phyloP scores from a whole-genome alignment of 768 basidiomycete genomes.

The Ramaria sp. region DNA sequence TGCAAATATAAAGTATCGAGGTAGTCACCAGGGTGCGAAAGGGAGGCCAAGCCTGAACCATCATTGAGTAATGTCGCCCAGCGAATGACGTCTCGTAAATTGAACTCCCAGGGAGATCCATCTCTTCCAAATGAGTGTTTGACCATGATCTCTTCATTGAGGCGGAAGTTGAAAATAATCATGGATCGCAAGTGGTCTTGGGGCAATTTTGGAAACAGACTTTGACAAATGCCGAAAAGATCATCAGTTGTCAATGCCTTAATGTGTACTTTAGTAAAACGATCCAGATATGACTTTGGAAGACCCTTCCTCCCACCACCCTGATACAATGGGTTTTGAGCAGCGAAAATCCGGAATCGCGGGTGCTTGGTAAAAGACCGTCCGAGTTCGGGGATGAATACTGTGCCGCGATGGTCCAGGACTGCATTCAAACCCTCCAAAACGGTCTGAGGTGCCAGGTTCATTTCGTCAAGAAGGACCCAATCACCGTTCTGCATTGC shows the following conservation, averaged over 20 bases:
- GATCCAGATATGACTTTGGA: constrained; percentile 94
- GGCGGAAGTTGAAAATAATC: constrained; percentile 69
- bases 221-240: constrained; percentile 64
- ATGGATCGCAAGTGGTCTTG: constrained; percentile 49
- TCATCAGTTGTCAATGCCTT: constrained; percentile 75
- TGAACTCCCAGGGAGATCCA: constrained; percentile 96
- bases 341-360: constrained; percentile 93
- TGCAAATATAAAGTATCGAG: constrained; percentile 70
- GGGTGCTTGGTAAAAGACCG: constrained; percentile 83
- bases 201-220: constrained; percentile 56
- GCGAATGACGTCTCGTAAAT: constrained; percentile 85
- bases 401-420: constrained; percentile 88
- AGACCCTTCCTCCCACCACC: constrained; percentile 96
- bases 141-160: constrained; percentile 58
- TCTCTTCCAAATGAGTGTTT: constrained; percentile 61
- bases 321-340: constrained; percentile 93
- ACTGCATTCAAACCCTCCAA: constrained; percentile 95
- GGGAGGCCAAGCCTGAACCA: constrained; percentile 13
- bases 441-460: constrained; percentile 91
- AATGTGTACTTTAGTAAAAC: constrained; percentile 96
- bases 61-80: constrained; percentile 51
- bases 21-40: constrained; percentile 46
- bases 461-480: constrained; percentile 99
- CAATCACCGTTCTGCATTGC: constrained; percentile 94
- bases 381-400: constrained; percentile 91